phyloP scores from a whole-genome alignment of 495 filamentous ascomycete species.

The Darksidea phi region DNA sequence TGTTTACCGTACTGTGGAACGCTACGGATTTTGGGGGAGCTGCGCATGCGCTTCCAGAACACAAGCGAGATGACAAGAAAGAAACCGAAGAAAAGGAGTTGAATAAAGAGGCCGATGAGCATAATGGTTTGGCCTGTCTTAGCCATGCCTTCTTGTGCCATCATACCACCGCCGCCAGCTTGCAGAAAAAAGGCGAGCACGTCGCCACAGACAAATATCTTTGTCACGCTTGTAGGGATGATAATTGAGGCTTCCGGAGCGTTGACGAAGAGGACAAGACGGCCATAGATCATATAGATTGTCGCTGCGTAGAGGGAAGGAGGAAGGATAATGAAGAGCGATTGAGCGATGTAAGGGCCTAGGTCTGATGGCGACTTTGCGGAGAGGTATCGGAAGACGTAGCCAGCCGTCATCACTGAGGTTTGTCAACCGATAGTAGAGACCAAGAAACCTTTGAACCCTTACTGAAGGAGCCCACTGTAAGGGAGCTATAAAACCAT shows the following conservation, averaged over 20 bases:
- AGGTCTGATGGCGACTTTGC: conserved; percentile 8
- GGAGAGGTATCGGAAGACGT: conserved; percentile 5
- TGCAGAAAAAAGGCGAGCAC: conserved; percentile 34
- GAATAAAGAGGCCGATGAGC: conserved; percentile 33
- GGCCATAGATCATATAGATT: conserved; percentile 42
- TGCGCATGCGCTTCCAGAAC: conserved; percentile 26
- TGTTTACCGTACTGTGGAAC: conserved; percentile 9
- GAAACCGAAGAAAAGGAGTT: conserved; percentile 37
- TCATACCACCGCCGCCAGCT: background rate
- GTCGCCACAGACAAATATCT: conserved; percentile 41
- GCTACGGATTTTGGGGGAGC: conserved; percentile 43
- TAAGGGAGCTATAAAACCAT: conserved; percentile 12
- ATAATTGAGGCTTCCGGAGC: conserved; percentile 30
- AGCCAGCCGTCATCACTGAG: conserved; percentile 11
- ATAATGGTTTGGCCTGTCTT: conserved; percentile 15
- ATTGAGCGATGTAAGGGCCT: conserved; percentile 38
- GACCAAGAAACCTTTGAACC: background rate
- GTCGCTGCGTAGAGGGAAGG: conserved; percentile 39
- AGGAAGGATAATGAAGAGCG: conserved; percentile 38
- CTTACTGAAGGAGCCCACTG: conserved; percentile 7
- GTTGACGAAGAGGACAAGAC: conserved; percentile 30
- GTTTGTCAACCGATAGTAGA: background rate
- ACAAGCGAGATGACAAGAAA: conserved; percentile 29
- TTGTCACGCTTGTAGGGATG: conserved; percentile 33
- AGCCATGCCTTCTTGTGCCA: background rate